These are phyloP conservation scores for Saccharomycopsis synnaedendra DNA, from an alignment of 805 yeast species.

Conservation along the genomic window DNA sequence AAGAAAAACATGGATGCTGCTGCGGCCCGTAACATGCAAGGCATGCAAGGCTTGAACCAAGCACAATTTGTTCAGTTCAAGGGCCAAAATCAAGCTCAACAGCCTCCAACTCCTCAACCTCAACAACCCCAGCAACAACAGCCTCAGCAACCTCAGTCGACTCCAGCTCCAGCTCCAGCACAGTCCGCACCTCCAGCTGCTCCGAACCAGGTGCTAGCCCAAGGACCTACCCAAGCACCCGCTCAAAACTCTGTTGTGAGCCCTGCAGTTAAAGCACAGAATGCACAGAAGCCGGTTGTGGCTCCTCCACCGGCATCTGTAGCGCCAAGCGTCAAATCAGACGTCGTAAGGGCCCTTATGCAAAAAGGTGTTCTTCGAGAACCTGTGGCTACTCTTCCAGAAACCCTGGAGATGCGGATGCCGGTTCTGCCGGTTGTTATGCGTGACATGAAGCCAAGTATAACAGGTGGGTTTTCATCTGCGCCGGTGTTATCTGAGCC, in stretches of 20 bases:
- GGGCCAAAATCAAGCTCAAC: slow-evolving; percentile 4
- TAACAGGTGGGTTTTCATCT: slow-evolving; percentile 74
- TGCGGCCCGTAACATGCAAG: neutral
- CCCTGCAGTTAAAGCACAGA: slow-evolving; percentile 9
- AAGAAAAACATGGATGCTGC: slow-evolving; percentile 1
- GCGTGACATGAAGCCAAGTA: slow-evolving; percentile 67
- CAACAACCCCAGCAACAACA: slow-evolving; percentile 4
- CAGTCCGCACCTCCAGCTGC: slow-evolving; percentile 13
- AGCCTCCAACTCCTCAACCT: neutral
- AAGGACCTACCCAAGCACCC: slow-evolving; percentile 1
- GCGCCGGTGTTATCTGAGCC: slow-evolving; percentile 69
- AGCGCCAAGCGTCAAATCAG: neutral
- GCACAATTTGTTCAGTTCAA: neutral
- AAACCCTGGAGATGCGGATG: slow-evolving; percentile 58
- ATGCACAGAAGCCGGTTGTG: slow-evolving; percentile 4
- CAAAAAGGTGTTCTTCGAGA: slow-evolving; percentile 33
- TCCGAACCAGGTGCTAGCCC: neutral
- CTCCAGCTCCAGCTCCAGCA: slow-evolving; percentile 13
- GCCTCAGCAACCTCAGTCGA: slow-evolving; percentile 12
- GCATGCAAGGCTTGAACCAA: no score
- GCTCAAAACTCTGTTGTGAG: slow-evolving; percentile 8
- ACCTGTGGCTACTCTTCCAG: slow-evolving; percentile 54
- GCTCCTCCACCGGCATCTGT: neutral
- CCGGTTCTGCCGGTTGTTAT: slow-evolving; percentile 54
- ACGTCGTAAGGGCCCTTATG: slow-evolving; percentile 14